Evolutionary conservation across 2,329 filamentous ascomycete genomes (phyloP), one percentile per base, ranked within the genome.

Genomic region (Diplodia sapinea): DNA sequence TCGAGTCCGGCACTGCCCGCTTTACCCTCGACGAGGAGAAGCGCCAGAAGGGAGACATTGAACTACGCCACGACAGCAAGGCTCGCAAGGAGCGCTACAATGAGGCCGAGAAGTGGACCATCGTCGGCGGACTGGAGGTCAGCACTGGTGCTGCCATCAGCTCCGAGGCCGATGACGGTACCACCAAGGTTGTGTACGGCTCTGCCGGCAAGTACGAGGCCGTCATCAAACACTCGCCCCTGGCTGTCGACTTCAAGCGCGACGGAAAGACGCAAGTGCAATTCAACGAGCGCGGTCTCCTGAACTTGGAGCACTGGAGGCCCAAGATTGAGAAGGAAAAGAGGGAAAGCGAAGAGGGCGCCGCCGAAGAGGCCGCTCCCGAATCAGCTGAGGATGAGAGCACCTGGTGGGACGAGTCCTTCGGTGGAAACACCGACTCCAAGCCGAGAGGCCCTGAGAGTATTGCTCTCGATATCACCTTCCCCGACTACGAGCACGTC

Each of bases 341-440:
- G 69, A 82, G 85, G 70, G 80, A 80, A 33, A 80, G 81, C 49
- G 87, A 88, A 67, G 67, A 82, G 83, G 70, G 78, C 79, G 70
- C 73, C 71, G 62, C 79, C 62, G 79, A 82, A 61, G 76, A 79
- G 52, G 76, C 78, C 38, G 69, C 79, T 50, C 70, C 77, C 43
- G 75, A 78, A 43, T 74, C 81, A 12, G 84, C 83, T 15, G 87
- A 91, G 70, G 91, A 95, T 71, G 91, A 97, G 76, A 91, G 89
- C 80, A 97, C 94, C 3, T 97, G 93, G 93, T 99, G 95, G 95
- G 95, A 99, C 7, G 95, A 99, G 82, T 88, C 86, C 0, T 99
- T 99, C 78, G 94, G 94, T 71, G 94, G 94, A 69, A 96, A 95
- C 78, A 98, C 94, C 0, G 95, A 99, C 79, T 88, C 90, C 5